Conservation (phyloP, 345 rosid species). For the Combretum micranthum region DNA sequence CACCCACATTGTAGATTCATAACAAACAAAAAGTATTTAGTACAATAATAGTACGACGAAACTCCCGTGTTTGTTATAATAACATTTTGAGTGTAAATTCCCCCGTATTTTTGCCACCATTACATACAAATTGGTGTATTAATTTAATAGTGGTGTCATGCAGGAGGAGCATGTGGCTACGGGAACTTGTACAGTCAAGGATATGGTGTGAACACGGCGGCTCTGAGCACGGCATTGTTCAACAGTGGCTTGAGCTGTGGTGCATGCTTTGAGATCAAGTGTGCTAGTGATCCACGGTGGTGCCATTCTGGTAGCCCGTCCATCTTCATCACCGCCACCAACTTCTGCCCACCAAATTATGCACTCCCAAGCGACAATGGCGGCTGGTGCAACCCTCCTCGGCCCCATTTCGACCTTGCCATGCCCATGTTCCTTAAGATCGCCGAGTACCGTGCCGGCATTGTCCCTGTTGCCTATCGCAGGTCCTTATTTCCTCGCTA, state of each 20-base stretch:
- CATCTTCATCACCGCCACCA: slow-evolving; percentile 19
- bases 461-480: slow-evolving; percentile 71
- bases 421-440: slow-evolving; percentile 18
- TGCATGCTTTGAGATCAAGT: slow-evolving; percentile 41
- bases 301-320: slow-evolving; percentile 23
- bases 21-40: too few species aligned
- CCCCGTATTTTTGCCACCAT: too few species aligned
- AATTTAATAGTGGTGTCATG: background rate
- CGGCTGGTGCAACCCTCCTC: slow-evolving; percentile 24
- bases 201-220: slow-evolving; percentile 38
- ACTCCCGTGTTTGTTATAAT: too few species aligned
- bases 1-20: too few species aligned
- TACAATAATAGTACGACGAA: too few species aligned
- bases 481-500: too few species aligned
- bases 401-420: slow-evolving; percentile 19
- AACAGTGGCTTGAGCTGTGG: slow-evolving; percentile 47
- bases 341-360: slow-evolving; percentile 22
- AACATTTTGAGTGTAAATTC: too few species aligned
- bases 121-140: background rate
- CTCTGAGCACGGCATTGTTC: slow-evolving; percentile 28
- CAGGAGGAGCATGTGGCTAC: slow-evolving; percentile 43
- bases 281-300: slow-evolving; percentile 33
- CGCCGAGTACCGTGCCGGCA: slow-evolving; percentile 68
- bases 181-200: slow-evolving; percentile 45
- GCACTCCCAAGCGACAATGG: slow-evolving; percentile 15